A percentile compares a stretch with the other conserved stretches of the same genome.
Evolutionary conservation across 345 rosid species (phyloP).

Genomic region (Syzygium grande): DNA sequence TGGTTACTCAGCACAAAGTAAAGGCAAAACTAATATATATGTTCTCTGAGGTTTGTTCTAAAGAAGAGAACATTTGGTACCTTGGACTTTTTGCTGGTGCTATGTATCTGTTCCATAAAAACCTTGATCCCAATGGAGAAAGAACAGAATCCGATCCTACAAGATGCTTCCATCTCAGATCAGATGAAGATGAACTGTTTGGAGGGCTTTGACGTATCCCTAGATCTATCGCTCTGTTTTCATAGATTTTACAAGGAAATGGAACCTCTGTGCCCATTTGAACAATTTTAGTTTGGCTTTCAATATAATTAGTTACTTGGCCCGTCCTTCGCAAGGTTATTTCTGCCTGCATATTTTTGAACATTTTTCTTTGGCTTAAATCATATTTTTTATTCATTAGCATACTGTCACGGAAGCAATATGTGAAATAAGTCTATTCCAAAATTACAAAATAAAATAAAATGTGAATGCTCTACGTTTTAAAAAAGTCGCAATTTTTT

Average conservation of each 20-base stretch:
- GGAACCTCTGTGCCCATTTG: no score
- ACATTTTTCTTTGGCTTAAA: background rate
- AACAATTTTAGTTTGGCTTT: no score
- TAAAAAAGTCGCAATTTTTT: background rate
- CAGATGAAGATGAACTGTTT: background rate
- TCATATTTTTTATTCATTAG: background rate
- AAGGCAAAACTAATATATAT: background rate
- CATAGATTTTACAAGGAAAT: no score
- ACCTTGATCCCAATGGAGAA: background rate
- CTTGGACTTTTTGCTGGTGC: background rate
- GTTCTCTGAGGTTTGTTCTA: background rate
- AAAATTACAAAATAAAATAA: background rate
- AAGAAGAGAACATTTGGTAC: background rate
- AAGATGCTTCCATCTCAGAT: background rate
- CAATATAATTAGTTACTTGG: no score
- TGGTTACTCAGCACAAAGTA: background rate
- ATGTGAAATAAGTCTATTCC: background rate
- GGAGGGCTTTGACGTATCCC: no score
- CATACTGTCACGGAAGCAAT: accelerated
- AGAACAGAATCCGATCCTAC: background rate
- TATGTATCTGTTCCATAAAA: background rate
- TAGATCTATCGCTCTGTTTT: no score
- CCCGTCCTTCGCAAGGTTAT: background rate
- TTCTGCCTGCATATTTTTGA: background rate
- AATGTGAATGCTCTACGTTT: background rate